Percentiles rank a stretch among this genome's conserved stretches.
These are phyloP conservation scores for Escallonia herrerae DNA, from an alignment of 129 eudicot species.

Conservation along the genomic window DNA sequence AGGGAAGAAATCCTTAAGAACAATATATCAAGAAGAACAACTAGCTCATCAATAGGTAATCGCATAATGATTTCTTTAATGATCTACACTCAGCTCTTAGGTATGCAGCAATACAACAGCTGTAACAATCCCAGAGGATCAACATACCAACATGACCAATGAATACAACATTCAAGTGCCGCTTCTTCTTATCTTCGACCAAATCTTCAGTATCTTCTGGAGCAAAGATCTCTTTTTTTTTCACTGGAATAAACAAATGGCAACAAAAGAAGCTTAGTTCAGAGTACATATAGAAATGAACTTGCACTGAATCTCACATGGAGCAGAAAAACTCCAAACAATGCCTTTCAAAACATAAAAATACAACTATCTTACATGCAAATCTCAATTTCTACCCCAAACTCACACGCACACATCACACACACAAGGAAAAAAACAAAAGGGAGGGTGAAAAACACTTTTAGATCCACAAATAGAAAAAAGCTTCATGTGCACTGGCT, in stretches of 20 bases:
- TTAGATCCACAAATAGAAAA: constrained; percentile 9
- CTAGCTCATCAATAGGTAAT: background rate
- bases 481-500: constrained; percentile 15
- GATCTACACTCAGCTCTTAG: background rate
- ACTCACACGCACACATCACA: background rate
- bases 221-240: constrained; percentile 34
- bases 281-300: background rate
- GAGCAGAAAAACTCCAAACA: background rate
- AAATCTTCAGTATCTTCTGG: constrained; percentile 40
- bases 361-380: background rate
- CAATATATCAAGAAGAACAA: background rate
- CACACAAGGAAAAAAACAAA: background rate
- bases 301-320: background rate
- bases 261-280: constrained; percentile 4
- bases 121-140: background rate
- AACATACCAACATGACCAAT: constrained; percentile 87
- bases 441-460: constrained; percentile 21
- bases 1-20: background rate
- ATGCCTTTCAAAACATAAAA: background rate
- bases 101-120: background rate
- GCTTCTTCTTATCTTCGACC: constrained; percentile 42
- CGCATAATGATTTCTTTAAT: background rate
- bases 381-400: background rate
- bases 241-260: constrained; percentile 23
- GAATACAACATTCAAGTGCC: constrained; percentile 89